These are phyloP conservation scores for Dipteronia dyeriana DNA, from an alignment of 345 rosid genomes.

Conservation along the genomic window DNA sequence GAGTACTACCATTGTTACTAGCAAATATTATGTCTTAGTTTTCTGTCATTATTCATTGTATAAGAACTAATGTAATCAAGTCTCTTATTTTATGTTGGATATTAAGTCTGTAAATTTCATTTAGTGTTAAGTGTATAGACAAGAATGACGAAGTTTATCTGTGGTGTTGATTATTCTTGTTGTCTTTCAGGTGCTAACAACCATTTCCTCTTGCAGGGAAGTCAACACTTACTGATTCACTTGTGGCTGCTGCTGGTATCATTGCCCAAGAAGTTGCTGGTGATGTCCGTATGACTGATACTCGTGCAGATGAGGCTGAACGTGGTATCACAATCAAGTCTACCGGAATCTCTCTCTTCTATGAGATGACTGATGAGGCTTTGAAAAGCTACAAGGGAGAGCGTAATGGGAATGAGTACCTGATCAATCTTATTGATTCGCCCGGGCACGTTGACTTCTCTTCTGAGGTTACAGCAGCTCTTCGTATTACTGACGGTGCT, in stretches of 20 bases:
- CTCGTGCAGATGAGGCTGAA: conserved; percentile 84
- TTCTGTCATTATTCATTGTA: not conserved
- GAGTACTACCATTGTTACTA: not conserved
- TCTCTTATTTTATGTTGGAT: no score
- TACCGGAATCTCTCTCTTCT: conserved; percentile 81
- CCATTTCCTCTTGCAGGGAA: conserved; percentile 47
- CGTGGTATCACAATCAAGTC: conserved; percentile 89
- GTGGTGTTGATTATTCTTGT: not conserved
- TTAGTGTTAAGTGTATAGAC: not conserved
- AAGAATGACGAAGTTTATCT: not conserved
- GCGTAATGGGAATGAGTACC: conserved; percentile 68
- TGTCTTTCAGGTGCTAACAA: not conserved
- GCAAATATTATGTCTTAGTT: no score
- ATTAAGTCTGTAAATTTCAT: no score
- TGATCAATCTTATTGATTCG: conserved; percentile 80
- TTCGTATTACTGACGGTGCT: conserved; percentile 89
- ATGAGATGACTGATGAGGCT: conserved; percentile 56
- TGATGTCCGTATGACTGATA: conserved; percentile 91
- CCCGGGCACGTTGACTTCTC: conserved; percentile 89
- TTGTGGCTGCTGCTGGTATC: conserved; percentile 93
- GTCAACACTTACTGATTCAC: conserved; percentile 83
- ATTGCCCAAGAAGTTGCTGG: conserved; percentile 92
- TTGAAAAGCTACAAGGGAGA: conserved; percentile 65
- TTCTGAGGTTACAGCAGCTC: conserved; percentile 89
- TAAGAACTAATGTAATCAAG: no score